Percentiles rank a stretch among this genome's conserved stretches.
phyloP scores from a whole-genome alignment of 2,329 filamentous ascomycete genomes.

The Cercospora canescens region DNA sequence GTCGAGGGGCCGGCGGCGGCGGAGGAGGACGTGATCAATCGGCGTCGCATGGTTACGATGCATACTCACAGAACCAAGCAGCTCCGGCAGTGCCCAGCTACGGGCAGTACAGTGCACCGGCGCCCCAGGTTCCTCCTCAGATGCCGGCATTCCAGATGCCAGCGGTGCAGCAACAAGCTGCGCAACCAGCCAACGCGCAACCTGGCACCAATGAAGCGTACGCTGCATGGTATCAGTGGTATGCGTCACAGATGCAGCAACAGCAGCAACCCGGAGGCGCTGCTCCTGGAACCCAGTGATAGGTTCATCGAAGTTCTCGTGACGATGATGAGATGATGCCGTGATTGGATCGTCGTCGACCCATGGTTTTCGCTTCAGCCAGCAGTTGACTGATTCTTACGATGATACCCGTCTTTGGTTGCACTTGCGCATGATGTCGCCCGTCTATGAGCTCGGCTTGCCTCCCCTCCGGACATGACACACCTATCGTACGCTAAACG shows the following conservation, averaged over 20 bases:
- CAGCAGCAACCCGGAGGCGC: slow-evolving; percentile 37
- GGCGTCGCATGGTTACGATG: slow-evolving; percentile 39
- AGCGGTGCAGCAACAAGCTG: slow-evolving; percentile 23
- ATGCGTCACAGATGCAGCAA: slow-evolving; percentile 18
- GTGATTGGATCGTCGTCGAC: slow-evolving; percentile 10
- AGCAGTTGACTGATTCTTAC: slow-evolving; percentile 15
- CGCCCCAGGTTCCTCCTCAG: slow-evolving; percentile 30
- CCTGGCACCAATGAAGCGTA: slow-evolving; percentile 25
- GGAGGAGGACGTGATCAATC: slow-evolving; percentile 27
- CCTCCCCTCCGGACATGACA: slow-evolving; percentile 10
- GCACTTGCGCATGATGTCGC: slow-evolving; percentile 18
- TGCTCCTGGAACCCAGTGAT: slow-evolving; percentile 34
- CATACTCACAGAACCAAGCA: slow-evolving; percentile 51
- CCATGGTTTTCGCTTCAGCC: slow-evolving; percentile 1
- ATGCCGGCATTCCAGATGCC: slow-evolving; percentile 37
- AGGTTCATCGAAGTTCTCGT: slow-evolving; percentile 25
- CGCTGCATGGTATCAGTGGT: slow-evolving; percentile 23
- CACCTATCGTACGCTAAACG: slow-evolving; percentile 14
- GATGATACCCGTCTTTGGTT: slow-evolving; percentile 22
- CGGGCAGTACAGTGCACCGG: slow-evolving; percentile 31
- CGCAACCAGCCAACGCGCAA: slow-evolving; percentile 18
- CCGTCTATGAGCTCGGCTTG: slow-evolving; percentile 15
- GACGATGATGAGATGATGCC: slow-evolving; percentile 26
- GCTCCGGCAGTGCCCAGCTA: slow-evolving; percentile 34
- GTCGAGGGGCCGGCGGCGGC: too few relatives aligned